Conservation (phyloP, 305 asterid genomes). For the Withania somnifera region DNA sequence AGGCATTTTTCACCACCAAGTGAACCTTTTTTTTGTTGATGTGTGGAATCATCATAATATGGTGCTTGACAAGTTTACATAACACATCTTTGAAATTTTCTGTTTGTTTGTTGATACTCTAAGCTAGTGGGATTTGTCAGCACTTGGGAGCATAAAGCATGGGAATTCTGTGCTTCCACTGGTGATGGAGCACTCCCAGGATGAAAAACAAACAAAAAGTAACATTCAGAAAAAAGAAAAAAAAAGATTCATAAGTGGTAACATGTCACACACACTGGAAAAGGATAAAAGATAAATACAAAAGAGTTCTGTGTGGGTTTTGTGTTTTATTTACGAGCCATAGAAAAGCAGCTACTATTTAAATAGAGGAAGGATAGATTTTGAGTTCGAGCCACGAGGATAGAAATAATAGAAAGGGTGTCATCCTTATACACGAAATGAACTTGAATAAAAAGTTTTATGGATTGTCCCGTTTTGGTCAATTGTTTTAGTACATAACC, state of each 20-base stretch:
- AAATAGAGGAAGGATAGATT: constrained; percentile 13
- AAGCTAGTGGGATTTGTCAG: not conserved
- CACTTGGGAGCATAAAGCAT: constrained; percentile 5
- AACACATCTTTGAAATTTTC: not conserved
- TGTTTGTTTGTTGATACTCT: constrained; percentile 5
- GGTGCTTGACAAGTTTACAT: not conserved
- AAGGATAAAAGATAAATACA: constrained; percentile 20
- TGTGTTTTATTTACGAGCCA: constrained; percentile 11
- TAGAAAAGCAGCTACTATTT: constrained; percentile 17
- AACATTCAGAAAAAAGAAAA: constrained; percentile 10
- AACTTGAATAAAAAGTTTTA: not conserved
- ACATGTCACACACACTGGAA: constrained; percentile 27
- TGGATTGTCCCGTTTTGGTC: not conserved
- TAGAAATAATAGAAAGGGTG: not conserved
- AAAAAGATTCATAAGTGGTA: constrained; percentile 16
- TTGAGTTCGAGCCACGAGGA: not conserved
- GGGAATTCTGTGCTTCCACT: constrained; percentile 1
- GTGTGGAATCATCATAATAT: not conserved
- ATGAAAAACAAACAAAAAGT: constrained; percentile 35
- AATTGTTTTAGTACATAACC: not conserved
- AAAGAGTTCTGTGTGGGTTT: constrained; percentile 7
- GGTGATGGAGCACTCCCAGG: constrained; percentile 10
- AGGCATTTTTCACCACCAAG: constrained; percentile 1
- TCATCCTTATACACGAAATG: not conserved
- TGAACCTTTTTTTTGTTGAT: not conserved